These are phyloP conservation scores for Serendipita indica DNA, from an alignment of 768 basidiomycete species.

Conservation along the genomic window DNA sequence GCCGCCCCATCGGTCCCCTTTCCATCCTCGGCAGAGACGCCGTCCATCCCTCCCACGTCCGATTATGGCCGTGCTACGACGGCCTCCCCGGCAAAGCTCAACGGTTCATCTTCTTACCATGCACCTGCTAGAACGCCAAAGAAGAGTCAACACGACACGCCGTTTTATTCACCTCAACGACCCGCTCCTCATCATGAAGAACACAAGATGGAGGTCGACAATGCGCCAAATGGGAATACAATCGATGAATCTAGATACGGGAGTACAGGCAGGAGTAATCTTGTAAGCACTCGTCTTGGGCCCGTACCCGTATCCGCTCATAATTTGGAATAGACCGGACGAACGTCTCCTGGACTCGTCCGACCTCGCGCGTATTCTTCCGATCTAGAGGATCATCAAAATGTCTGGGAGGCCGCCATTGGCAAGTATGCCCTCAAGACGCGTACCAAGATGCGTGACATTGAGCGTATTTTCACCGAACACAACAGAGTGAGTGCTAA, in stretches of 20 bases:
- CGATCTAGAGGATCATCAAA: slow-evolving; percentile 68
- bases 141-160: too few relatives aligned
- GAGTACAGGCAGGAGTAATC: neutral
- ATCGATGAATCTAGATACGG: neutral
- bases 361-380: slow-evolving; percentile 33
- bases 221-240: neutral
- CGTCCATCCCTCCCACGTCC: neutral
- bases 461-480: slow-evolving; percentile 59
- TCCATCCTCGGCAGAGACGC: neutral
- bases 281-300: neutral
- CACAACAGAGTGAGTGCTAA: slow-evolving; percentile 39
- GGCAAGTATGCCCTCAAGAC: slow-evolving; percentile 56
- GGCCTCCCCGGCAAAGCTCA: neutral
- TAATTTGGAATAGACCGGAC: neutral
- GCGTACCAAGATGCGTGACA: slow-evolving; percentile 54
- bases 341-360: neutral
- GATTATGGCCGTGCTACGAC: neutral
- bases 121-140: neutral
- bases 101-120: neutral
- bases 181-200: neutral
- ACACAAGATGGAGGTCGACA: neutral
- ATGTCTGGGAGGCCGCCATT: slow-evolving; percentile 60
- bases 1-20: neutral
- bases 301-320: neutral
- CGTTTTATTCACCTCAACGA: too few relatives aligned